A percentile compares a stretch with the other conserved stretches of the same genome.
Evolutionary conservation across 352 stramenopile genomes (phyloP).

Genomic region (Phytopythium ostracodes): DNA sequence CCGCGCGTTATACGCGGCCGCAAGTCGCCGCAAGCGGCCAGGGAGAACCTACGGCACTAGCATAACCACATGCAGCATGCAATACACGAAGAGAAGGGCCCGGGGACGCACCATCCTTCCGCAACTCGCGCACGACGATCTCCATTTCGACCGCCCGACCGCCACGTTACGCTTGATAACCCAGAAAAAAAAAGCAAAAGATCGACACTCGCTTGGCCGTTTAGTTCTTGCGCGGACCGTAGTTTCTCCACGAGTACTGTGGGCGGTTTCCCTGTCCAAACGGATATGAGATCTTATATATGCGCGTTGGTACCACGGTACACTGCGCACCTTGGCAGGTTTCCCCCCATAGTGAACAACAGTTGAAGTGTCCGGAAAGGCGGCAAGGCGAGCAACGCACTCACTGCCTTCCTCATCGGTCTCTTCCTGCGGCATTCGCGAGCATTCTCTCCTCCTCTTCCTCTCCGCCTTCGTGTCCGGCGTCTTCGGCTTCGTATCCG

Average conservation of each 20-base stretch:
- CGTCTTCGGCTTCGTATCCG: neutral
- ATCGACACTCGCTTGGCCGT: constrained; percentile 4
- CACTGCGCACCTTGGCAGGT: neutral
- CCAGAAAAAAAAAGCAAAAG: no score
- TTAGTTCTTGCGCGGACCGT: constrained; percentile 6
- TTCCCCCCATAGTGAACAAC: neutral
- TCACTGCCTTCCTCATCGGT: neutral
- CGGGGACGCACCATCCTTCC: constrained; percentile 51
- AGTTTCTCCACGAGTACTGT: neutral
- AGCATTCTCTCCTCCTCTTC: neutral
- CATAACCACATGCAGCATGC: neutral
- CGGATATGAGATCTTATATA: constrained; percentile 4
- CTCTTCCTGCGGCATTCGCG: neutral
- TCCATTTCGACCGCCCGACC: constrained; percentile 38
- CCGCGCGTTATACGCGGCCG: neutral
- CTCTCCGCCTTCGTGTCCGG: neutral
- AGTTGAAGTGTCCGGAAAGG: neutral
- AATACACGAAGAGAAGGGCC: neutral
- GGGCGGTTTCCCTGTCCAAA: neutral
- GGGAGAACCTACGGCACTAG: neutral
- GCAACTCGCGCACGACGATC: constrained; percentile 61
- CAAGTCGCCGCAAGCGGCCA: neutral
- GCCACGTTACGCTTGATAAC: neutral
- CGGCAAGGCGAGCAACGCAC: neutral
- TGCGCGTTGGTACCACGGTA: constrained; percentile 1